phyloP scores from a whole-genome alignment of 768 basidiomycete species.

The Sarcomyxa edulis region DNA sequence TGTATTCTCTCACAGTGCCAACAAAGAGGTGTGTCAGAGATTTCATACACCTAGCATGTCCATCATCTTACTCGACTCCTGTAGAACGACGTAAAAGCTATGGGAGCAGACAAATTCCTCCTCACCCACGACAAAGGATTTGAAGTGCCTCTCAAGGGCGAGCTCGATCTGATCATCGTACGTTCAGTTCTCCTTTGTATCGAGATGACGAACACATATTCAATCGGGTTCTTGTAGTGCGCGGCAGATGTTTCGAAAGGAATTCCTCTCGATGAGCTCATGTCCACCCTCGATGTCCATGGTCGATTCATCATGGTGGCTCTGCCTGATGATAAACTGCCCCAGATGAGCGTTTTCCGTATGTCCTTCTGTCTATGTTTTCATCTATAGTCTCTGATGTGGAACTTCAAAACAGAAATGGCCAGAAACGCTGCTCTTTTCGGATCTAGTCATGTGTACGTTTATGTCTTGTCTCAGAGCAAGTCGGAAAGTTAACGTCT shows the following conservation, averaged over 20 bases:
- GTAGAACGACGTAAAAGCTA: conserved; percentile 45
- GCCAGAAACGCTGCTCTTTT: no score
- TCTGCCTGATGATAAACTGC: conserved; percentile 44
- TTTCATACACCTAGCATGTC: conserved; percentile 22
- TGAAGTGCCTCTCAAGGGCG: conserved; percentile 25
- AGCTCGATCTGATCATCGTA: conserved; percentile 49
- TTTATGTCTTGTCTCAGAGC: no score
- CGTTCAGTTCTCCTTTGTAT: conserved; percentile 3
- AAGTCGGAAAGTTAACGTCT: no score
- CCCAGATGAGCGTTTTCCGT: conserved; percentile 26
- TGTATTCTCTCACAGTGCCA: no score
- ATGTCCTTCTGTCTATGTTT: conserved; percentile 16
- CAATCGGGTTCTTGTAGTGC: conserved; percentile 15
- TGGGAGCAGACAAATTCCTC: conserved; percentile 53
- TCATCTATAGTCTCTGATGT: no score
- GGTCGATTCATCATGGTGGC: conserved; percentile 56
- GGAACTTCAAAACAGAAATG: no score
- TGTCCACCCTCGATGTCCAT: conserved; percentile 43
- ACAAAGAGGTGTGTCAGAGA: no score
- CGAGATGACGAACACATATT: background rate
- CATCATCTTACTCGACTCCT: background rate
- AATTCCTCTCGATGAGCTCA: conserved; percentile 24
- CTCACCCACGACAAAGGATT: conserved; percentile 39
- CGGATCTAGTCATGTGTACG: no score
- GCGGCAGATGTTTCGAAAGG: conserved; percentile 23